Evolutionary conservation across 129 eudicot species (phyloP).

Genomic region (Arctium lappa): DNA sequence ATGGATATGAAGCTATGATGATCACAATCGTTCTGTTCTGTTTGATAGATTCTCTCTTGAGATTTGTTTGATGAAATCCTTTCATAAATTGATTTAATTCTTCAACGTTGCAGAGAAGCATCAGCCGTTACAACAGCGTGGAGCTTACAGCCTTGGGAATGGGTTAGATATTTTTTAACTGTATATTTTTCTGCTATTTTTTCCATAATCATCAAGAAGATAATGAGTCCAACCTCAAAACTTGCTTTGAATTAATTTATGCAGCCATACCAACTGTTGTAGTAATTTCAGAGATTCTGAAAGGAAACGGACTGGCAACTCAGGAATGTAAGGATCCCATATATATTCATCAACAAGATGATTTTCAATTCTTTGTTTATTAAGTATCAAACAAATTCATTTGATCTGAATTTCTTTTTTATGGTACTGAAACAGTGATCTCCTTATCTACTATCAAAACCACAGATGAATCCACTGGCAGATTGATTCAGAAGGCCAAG

Average conservation of each 20-base stretch:
- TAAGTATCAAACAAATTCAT: neutral
- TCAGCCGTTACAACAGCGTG: conserved; percentile 18
- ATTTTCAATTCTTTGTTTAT: neutral
- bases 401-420: neutral
- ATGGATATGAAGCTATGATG: neutral
- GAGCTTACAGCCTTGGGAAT: conserved; percentile 35
- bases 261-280: conserved; percentile 37
- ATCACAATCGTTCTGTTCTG: neutral
- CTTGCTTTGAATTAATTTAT: neutral
- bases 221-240: neutral
- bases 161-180: conserved; percentile 21
- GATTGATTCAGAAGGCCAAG: conserved; percentile 21
- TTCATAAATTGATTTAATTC: neutral
- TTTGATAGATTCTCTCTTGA: neutral
- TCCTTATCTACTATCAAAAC: conserved; percentile 22
- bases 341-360: neutral
- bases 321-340: conserved; percentile 22
- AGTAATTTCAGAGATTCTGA: conserved; percentile 25
- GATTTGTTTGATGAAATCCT: neutral
- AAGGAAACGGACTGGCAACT: conserved; percentile 32
- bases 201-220: conserved; percentile 3
- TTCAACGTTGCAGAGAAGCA: conserved; percentile 17
- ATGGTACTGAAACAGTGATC: conserved; percentile 18
- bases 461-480: conserved; percentile 20
- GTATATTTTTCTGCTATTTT: neutral